Conservation (phyloP, 495 filamentous ascomycete genomes). For the Lindgomyces ingoldianus region DNA sequence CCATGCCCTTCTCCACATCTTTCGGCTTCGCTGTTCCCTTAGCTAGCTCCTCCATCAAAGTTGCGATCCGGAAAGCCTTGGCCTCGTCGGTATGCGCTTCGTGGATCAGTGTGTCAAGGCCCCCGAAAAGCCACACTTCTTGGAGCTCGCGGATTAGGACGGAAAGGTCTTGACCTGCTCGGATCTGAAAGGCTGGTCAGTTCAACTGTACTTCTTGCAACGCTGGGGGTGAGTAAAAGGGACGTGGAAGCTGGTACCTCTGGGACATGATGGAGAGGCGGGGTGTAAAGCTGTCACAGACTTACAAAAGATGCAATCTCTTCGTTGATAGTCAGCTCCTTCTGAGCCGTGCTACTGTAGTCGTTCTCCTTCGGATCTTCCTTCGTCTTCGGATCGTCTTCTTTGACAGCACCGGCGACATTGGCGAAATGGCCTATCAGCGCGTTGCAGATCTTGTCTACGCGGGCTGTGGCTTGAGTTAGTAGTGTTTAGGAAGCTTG, state of each 20-base stretch:
- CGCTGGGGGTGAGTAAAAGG: not conserved
- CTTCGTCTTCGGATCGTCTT: not conserved
- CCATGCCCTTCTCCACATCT: no score
- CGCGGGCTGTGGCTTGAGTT: slow-evolving; percentile 28
- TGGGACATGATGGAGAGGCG: no score
- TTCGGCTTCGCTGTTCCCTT: slow-evolving; percentile 12
- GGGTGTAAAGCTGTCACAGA: not conserved
- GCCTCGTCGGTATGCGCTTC: slow-evolving; percentile 57
- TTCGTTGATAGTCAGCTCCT: slow-evolving; percentile 63
- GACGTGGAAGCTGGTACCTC: no score
- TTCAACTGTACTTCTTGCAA: not conserved
- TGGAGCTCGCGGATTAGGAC: slow-evolving; percentile 65
- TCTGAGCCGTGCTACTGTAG: slow-evolving; percentile 54
- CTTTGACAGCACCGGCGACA: slow-evolving; percentile 58
- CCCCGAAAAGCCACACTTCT: slow-evolving; percentile 74
- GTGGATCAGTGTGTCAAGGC: slow-evolving; percentile 59
- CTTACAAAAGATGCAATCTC: slow-evolving; percentile 64
- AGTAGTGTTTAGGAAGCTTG: not conserved
- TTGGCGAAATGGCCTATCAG: slow-evolving; percentile 64
- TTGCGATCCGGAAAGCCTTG: slow-evolving; percentile 49
- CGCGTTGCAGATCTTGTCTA: slow-evolving; percentile 38
- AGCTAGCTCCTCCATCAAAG: slow-evolving; percentile 34
- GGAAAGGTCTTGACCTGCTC: slow-evolving; percentile 66
- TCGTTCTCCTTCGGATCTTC: not conserved
- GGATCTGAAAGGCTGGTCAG: slow-evolving; percentile 50